A percentile compares a stretch with the other conserved stretches of the same genome.
Conservation (phyloP, 2,329 filamentous ascomycete species). For the Zymoseptoria passerinii region DNA sequence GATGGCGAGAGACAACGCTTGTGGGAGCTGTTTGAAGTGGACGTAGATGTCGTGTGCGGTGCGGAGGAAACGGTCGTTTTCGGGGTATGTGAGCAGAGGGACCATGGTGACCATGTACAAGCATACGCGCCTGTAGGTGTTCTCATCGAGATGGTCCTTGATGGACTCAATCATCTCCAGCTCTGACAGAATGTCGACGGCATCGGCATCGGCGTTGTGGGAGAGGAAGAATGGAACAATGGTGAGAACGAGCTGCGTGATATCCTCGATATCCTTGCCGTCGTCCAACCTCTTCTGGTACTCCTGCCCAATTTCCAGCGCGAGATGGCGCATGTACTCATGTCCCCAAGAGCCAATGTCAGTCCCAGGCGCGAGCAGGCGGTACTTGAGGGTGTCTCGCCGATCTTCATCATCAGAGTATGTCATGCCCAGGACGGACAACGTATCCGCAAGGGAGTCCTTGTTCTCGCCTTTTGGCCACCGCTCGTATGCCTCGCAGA, state of each 20-base stretch:
- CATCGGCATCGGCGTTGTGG: constrained; percentile 96
- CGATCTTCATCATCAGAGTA: constrained; percentile 86
- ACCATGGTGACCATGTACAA: constrained; percentile 99
- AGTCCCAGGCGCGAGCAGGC: constrained; percentile 77
- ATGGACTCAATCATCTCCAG: constrained; percentile 94
- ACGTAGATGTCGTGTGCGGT: constrained; percentile 93
- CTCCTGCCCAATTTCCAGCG: constrained; percentile 90
- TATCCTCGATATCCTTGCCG: constrained; percentile 74
- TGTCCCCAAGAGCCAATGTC: constrained; percentile 97
- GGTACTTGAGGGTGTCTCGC: constrained; percentile 92
- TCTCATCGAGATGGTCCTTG: constrained; percentile 79
- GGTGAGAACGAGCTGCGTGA: constrained; percentile 73
- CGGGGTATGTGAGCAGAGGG: constrained; percentile 90
- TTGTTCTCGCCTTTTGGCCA: constrained; percentile 82
- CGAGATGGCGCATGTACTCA: constrained; percentile 93
- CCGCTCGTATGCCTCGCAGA: constrained; percentile 79
- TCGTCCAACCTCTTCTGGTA: constrained; percentile 80
- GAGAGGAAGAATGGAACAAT: constrained; percentile 92
- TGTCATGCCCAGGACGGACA: constrained; percentile 98
- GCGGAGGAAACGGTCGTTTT: constrained; percentile 89
- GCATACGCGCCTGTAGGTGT: constrained; percentile 88
- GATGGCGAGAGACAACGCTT: constrained; percentile 91
- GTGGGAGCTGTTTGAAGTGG: constrained; percentile 82
- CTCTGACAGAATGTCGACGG: constrained; percentile 93
- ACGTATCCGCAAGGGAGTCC: constrained; percentile 81